These are phyloP conservation scores for Argentina anserina DNA, from an alignment of 306 rosid genomes.

Conservation along the genomic window DNA sequence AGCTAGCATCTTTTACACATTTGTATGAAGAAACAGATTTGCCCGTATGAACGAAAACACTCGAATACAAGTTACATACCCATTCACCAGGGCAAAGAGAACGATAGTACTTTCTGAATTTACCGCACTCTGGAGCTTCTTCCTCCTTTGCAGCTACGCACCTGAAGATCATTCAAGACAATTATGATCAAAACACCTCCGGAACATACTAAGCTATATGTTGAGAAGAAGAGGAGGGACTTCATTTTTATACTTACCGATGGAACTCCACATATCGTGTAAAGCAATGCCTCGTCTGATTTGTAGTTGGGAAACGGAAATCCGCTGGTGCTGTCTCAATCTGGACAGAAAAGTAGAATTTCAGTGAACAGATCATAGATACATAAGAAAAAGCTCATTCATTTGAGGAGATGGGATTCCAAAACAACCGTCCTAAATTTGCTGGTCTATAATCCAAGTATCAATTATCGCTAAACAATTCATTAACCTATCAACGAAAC, in stretches of 20 bases:
- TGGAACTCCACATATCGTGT: slow-evolving; percentile 89
- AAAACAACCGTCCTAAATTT: no score
- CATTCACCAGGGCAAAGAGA: slow-evolving; percentile 99
- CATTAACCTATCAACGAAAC: not conserved
- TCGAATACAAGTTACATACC: slow-evolving; percentile 47
- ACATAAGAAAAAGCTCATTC: not conserved
- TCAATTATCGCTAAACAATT: not conserved
- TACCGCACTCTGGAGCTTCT: slow-evolving; percentile 81
- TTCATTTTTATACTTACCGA: slow-evolving; percentile 41
- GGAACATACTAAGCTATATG: not conserved
- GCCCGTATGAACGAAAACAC: no score
- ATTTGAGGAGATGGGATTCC: not conserved
- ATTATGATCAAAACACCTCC: not conserved
- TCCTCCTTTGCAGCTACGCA: slow-evolving; percentile 92
- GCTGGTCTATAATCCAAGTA: not conserved
- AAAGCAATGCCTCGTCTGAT: slow-evolving; percentile 97
- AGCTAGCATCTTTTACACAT: no score
- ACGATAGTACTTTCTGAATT: slow-evolving; percentile 79
- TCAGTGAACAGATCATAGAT: slow-evolving; percentile 9
- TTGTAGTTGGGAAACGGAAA: slow-evolving; percentile 96
- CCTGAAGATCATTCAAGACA: slow-evolving; percentile 34
- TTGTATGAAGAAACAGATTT: no score
- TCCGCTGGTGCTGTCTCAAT: slow-evolving; percentile 95
- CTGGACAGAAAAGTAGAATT: slow-evolving; percentile 43
- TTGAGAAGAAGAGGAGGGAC: slow-evolving; percentile 1